phyloP scores from a whole-genome alignment of 129 eudicot genomes.

The Pulicaria dysenterica region DNA sequence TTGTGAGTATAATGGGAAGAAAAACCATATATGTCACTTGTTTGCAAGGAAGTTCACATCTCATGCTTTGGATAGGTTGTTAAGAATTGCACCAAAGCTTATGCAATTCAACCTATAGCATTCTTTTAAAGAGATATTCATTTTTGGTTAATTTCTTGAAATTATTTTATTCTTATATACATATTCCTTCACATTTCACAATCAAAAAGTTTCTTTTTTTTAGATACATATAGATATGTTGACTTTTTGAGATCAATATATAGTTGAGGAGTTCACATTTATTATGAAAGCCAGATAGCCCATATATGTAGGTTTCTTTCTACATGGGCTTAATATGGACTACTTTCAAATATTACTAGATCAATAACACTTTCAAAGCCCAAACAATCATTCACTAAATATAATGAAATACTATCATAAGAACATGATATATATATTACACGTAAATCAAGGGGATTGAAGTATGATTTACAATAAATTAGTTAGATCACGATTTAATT shows the following conservation, averaged over 20 bases:
- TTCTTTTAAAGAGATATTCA: neutral
- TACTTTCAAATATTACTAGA: too few relatives aligned
- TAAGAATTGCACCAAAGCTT: constrained; percentile 65
- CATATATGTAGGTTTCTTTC: neutral
- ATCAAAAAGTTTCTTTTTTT: neutral
- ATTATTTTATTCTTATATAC: constrained; percentile 42
- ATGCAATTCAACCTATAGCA: constrained; percentile 55
- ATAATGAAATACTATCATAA: constrained; percentile 11
- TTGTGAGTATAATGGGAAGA: constrained; percentile 65
- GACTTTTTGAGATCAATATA: neutral
- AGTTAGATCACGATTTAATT: constrained; percentile 13
- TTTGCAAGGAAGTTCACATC: constrained; percentile 84
- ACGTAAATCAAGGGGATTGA: constrained; percentile 1
- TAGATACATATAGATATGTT: neutral
- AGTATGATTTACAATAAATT: constrained; percentile 17
- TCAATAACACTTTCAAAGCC: too few relatives aligned
- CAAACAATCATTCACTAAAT: too few relatives aligned
- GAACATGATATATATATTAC: neutral
- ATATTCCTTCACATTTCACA: constrained; percentile 27
- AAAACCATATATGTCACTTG: constrained; percentile 57
- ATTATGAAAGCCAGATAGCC: neutral
- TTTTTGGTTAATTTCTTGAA: constrained; percentile 15
- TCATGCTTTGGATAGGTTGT: constrained; percentile 63
- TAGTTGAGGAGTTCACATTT: too few relatives aligned
- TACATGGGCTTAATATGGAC: neutral